phyloP scores from a whole-genome alignment of 169 alveolate genomes.

The Plasmodium gaboni region DNA sequence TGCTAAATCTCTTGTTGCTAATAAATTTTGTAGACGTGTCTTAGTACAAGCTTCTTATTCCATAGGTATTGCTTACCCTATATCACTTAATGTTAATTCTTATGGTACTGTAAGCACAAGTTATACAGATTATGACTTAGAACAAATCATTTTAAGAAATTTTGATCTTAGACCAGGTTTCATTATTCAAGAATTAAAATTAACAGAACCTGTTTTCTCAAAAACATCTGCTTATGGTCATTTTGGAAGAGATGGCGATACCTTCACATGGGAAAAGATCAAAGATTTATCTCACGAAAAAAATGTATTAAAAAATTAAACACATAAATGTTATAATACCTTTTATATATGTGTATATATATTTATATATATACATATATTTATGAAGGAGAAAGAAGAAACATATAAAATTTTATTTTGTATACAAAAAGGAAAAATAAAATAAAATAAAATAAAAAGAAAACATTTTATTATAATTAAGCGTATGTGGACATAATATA shows the following conservation, averaged over 20 bases:
- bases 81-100: constrained; percentile 96
- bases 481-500: too few relatives aligned
- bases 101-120: constrained; percentile 95
- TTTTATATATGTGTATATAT: not conserved
- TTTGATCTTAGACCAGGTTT: constrained; percentile 98
- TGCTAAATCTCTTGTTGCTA: constrained; percentile 98
- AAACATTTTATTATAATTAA: not conserved
- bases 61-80: constrained; percentile 97
- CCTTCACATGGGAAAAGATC: constrained; percentile 96
- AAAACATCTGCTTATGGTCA: constrained; percentile 98
- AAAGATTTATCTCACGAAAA: constrained; percentile 87
- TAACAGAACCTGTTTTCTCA: constrained; percentile 92
- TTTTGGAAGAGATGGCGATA: constrained; percentile 96
- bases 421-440: not conserved
- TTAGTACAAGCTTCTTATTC: constrained; percentile 98
- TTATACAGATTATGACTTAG: constrained; percentile 92
- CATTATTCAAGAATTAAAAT: constrained; percentile 93
- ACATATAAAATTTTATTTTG: not conserved
- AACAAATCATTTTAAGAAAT: constrained; percentile 92
- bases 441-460: not conserved
- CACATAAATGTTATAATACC: not conserved
- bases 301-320: constrained; percentile 55
- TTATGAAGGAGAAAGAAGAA: not conserved
- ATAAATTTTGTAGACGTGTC: constrained; percentile 95
- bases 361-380: not conserved